These are phyloP conservation scores for Beauveria sp. DNA, from an alignment of 2,329 filamentous ascomycete species.

Conservation along the genomic window DNA sequence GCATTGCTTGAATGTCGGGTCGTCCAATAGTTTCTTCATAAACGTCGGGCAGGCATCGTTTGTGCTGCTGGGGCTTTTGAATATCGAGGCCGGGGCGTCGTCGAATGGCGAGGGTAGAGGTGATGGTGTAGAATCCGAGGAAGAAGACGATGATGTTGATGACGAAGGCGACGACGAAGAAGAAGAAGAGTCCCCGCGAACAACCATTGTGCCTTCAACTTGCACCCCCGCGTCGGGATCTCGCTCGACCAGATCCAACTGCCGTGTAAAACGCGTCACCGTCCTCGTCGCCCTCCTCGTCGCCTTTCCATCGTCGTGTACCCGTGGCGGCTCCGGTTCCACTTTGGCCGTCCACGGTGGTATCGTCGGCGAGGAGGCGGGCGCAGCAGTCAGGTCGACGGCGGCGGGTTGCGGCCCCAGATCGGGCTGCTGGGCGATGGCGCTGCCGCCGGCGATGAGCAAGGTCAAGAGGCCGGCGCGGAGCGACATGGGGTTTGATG, in stretches of 20 bases:
- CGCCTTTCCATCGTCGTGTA: background rate
- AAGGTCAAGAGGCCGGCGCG: background rate
- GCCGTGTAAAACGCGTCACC: conserved; percentile 4
- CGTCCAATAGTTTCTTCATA: conserved; percentile 58
- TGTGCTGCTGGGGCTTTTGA: conserved; percentile 40
- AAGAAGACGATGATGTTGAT: conserved; percentile 11
- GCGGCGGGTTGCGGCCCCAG: background rate
- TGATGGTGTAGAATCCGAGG: conserved; percentile 19
- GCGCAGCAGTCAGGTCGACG: background rate
- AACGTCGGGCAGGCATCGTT: conserved; percentile 54
- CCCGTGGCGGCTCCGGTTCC: background rate
- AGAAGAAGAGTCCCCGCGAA: background rate
- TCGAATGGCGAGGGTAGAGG: conserved; percentile 61
- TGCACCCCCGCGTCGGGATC: background rate
- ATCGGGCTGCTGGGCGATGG: background rate
- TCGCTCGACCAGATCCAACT: conserved; percentile 2
- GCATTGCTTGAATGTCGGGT: conserved; percentile 63
- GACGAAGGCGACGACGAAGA: background rate
- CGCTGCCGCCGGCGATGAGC: background rate
- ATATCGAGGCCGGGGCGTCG: conserved; percentile 54
- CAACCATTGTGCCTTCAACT: background rate
- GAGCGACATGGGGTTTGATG: background rate
- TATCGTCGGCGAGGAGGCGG: conserved; percentile 2
- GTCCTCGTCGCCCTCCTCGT: background rate
- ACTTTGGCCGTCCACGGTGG: conserved; percentile 1